Base-by-base conservation (phyloP, 257 asterid genomes). In the Catharanthus roseus region DNA sequence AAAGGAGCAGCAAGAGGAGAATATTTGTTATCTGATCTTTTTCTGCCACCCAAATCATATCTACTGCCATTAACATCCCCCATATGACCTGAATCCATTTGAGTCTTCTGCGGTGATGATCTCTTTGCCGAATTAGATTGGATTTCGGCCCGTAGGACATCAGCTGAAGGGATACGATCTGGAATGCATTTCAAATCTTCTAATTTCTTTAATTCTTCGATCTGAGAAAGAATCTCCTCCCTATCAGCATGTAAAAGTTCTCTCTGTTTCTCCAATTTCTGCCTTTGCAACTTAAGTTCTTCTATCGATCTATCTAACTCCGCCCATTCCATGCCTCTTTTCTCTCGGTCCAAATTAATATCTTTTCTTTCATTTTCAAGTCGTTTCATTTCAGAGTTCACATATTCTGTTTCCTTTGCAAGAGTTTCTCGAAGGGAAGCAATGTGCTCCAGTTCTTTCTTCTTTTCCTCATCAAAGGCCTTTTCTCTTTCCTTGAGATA, bases 211-310 rank as follows among this genome's bases (percentile, higher is more conserved):
- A 95, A 78, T 72, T 77, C 83, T 67, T 87, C 96, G 36, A 85
- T 91, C 81, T 83, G 97, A 77, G 85, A 69, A 73, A 91, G 86
- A 70, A 95, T 91, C 68, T 90, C 95, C 78, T 79, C 82, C 74
- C 99, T 85, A 67, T 95, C 99, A 70, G 91, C 90, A 65, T 79
- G 90, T 38, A 95, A 83, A 58, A 86, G 81, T 80, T 89, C 97
- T 82, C 99, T 85, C 81, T 95, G 97, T 77, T 90, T 89, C 88
- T 89, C 99, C 81, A 95, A 77, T 76, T 86, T 95, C 78, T 88
- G 85, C 63, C 97, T 88, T 78, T 95, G 99, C 77, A 78, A 81
- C 83, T 82, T 86, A 65, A 95, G 96, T 79, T 88, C 96, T 74
- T 89, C 93, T 39, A 91, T 88, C 8, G 90, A 87, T 38, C 61